Evolutionary conservation across 169 alveolate species (phyloP).

Genomic region (Plasmodium gonderi): DNA sequence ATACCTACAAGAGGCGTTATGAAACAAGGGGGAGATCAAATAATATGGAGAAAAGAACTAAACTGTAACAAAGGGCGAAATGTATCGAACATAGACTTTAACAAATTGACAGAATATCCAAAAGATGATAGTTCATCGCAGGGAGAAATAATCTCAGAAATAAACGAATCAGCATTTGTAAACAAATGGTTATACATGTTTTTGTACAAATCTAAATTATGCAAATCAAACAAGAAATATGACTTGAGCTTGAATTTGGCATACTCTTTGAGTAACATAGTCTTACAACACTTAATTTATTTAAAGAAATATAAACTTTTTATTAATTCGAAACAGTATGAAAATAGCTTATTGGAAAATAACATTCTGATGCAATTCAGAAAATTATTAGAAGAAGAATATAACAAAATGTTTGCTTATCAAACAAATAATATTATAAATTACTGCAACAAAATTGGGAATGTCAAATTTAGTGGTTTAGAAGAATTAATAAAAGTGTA

Average conservation of each 20-base stretch:
- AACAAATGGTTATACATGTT: conserved; percentile 63
- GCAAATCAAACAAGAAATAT: conserved; percentile 2
- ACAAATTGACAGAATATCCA: not conserved
- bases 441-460: conserved; percentile 48
- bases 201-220: not conserved
- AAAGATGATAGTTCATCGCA: not conserved
- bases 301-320: conserved; percentile 39
- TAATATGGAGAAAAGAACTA: not conserved
- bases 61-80: no score
- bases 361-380: conserved; percentile 48
- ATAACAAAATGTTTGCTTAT: conserved; percentile 71
- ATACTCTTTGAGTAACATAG: conserved; percentile 54
- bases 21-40: no score
- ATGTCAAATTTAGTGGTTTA: conserved; percentile 31
- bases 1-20: no score
- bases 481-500: conserved; percentile 71
- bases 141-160: not conserved
- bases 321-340: conserved; percentile 46
- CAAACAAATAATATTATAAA: conserved; percentile 65
- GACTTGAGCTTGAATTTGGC: conserved; percentile 34
- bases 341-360: conserved; percentile 55
- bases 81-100: no score
- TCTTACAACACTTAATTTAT: conserved; percentile 58
- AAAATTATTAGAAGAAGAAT: conserved; percentile 61
- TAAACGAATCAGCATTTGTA: not conserved